Evolutionary conservation across 495 filamentous ascomycete genomes (phyloP).

Genomic region (Melanomma pulvis-pyrius): DNA sequence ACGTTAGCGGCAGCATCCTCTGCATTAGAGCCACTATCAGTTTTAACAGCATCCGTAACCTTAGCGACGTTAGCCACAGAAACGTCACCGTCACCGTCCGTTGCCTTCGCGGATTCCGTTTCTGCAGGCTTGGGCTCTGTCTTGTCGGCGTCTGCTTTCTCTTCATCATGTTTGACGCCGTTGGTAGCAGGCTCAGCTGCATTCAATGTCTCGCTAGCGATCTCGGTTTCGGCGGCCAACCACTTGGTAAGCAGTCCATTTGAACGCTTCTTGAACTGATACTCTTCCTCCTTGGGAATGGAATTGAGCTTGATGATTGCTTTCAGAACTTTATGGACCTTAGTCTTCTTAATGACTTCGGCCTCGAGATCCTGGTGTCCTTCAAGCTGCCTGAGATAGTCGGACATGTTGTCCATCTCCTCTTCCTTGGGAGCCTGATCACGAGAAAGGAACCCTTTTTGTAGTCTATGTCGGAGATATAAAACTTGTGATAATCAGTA

Average conservation of each 20-base stretch:
- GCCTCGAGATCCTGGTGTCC: slow-evolving; percentile 77
- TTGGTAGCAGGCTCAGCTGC: slow-evolving; percentile 49
- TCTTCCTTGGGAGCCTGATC: slow-evolving; percentile 80
- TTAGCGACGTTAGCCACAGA: slow-evolving; percentile 26
- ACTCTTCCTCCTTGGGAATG: slow-evolving; percentile 85
- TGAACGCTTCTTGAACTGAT: slow-evolving; percentile 78
- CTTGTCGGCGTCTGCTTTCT: slow-evolving; percentile 54
- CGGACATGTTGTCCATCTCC: slow-evolving; percentile 82
- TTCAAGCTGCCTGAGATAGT: slow-evolving; percentile 79
- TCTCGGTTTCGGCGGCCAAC: slow-evolving; percentile 65
- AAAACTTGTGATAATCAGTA: slow-evolving; percentile 55
- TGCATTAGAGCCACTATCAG: slow-evolving; percentile 5
- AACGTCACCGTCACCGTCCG: slow-evolving; percentile 28
- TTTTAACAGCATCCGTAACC: slow-evolving; percentile 9
- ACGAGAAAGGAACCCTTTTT: slow-evolving; percentile 83
- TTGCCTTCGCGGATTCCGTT: slow-evolving; percentile 7
- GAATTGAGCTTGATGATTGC: slow-evolving; percentile 79
- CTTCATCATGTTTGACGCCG: slow-evolving; percentile 55
- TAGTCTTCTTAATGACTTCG: slow-evolving; percentile 78
- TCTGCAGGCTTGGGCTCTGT: slow-evolving; percentile 36
- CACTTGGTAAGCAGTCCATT: slow-evolving; percentile 74
- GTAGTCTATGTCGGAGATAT: slow-evolving; percentile 85
- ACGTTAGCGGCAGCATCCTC: slow-evolving; percentile 15
- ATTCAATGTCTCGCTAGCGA: slow-evolving; percentile 1
- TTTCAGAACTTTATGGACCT: slow-evolving; percentile 94